Conservation (phyloP, 1,284 basidiomycete genomes). For the Naganishia albida region DNA sequence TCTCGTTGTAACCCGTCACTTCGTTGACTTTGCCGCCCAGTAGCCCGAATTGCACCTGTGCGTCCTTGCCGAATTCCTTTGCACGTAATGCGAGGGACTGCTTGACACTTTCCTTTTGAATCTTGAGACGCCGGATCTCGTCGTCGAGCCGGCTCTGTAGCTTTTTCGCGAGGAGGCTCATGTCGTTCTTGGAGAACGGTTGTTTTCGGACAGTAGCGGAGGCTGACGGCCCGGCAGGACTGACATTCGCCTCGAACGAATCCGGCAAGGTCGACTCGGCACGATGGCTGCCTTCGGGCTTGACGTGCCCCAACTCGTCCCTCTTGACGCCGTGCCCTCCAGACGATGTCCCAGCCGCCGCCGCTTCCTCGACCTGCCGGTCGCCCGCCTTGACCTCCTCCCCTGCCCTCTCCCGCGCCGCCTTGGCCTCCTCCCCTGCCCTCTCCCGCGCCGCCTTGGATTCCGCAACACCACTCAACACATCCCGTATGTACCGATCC, state of each 20-base stretch:
- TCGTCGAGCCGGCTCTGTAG: conserved; percentile 19
- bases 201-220: not conserved
- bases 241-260: not conserved
- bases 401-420: conserved; percentile 3
- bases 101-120: conserved; percentile 11
- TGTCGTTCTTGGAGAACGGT: conserved; percentile 7
- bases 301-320: not conserved
- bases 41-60: conserved; percentile 62
- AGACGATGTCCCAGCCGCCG: not conserved
- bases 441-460: conserved; percentile 14
- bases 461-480: conserved; percentile 19
- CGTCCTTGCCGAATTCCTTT: conserved; percentile 35
- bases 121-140: conserved; percentile 22
- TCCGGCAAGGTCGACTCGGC: not conserved
- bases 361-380: not conserved
- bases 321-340: not conserved
- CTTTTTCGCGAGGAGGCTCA: conserved; percentile 17
- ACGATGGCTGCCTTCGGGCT: not conserved
- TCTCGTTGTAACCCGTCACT: conserved; percentile 85
- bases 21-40: conserved; percentile 77
- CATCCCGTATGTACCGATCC: conserved; percentile 15
- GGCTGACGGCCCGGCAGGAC: not conserved
- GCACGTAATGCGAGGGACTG: conserved; percentile 7
- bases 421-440: conserved; percentile 7
- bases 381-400: not conserved